Conservation (phyloP, 768 basidiomycete species). For the Lentinula sp. region DNA sequence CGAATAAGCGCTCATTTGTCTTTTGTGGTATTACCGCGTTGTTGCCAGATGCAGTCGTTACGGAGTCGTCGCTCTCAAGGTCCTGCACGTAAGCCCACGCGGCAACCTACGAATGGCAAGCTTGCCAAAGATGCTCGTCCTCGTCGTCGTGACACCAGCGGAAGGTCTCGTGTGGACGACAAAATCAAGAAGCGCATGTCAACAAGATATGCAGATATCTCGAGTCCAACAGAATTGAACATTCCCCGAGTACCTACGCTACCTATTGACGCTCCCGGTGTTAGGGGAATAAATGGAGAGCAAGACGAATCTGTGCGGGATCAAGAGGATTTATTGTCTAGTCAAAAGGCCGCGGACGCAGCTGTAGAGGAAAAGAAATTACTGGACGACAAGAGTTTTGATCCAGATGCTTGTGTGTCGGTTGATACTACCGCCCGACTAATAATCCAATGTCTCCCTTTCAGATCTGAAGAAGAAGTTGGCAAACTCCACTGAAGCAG, state of each 20-base stretch:
- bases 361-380: constrained; percentile 57
- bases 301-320: constrained; percentile 46
- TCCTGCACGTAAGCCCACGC: constrained; percentile 20
- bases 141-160: constrained; percentile 31
- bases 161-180: constrained; percentile 67
- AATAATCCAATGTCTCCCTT: background rate
- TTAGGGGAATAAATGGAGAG: constrained; percentile 23
- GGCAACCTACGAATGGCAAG: constrained; percentile 19
- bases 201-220: constrained; percentile 86
- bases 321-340: constrained; percentile 11
- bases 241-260: constrained; percentile 57
- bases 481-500: constrained; percentile 85
- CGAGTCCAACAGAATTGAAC: constrained; percentile 53
- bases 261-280: constrained; percentile 28
- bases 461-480: constrained; percentile 77
- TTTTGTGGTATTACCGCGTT: background rate
- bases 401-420: constrained; percentile 81
- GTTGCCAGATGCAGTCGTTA: constrained; percentile 42
- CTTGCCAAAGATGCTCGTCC: constrained; percentile 24
- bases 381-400: constrained; percentile 75
- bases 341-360: constrained; percentile 25
- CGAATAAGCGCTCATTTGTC: background rate
- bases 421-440: constrained; percentile 7
- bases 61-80: constrained; percentile 47
- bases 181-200: constrained; percentile 97